Evolutionary conservation across 2,329 filamentous ascomycete genomes (phyloP).

Genomic region (Cercospora zeina): DNA sequence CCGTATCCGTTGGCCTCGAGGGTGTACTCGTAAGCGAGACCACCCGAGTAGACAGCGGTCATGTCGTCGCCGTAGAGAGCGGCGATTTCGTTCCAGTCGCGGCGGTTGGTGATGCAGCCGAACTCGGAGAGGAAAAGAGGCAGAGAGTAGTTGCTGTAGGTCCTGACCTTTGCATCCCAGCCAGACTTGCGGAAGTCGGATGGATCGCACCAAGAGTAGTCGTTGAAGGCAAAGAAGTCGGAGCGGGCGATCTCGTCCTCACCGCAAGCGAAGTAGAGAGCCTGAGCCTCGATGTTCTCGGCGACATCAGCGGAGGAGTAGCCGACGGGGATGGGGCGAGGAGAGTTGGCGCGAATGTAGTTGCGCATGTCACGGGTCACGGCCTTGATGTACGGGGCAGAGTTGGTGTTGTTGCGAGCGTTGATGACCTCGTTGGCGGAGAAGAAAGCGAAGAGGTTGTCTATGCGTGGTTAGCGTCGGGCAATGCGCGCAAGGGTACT

Average conservation of each 20-base stretch:
- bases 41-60: slow-evolving; percentile 88
- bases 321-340: slow-evolving; percentile 72
- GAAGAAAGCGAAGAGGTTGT: slow-evolving; percentile 84
- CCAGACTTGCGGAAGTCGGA: slow-evolving; percentile 68
- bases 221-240: slow-evolving; percentile 87
- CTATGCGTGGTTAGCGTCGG: slow-evolving; percentile 27
- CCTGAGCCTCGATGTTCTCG: slow-evolving; percentile 80
- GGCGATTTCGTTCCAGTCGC: slow-evolving; percentile 75
- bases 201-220: slow-evolving; percentile 81
- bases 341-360: slow-evolving; percentile 70
- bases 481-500: slow-evolving; percentile 31
- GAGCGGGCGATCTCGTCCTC: slow-evolving; percentile 71
- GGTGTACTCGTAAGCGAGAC: slow-evolving; percentile 92
- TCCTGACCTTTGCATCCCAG: slow-evolving; percentile 85
- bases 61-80: slow-evolving; percentile 80
- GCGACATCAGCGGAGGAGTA: slow-evolving; percentile 85
- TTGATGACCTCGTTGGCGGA: slow-evolving; percentile 75
- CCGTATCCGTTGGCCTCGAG: slow-evolving; percentile 77
- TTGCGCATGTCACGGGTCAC: slow-evolving; percentile 78
- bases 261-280: slow-evolving; percentile 90
- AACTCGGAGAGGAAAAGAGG: slow-evolving; percentile 94
- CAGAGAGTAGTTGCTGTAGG: slow-evolving; percentile 80
- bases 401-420: slow-evolving; percentile 60
- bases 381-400: slow-evolving; percentile 69
- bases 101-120: slow-evolving; percentile 79